Base-by-base conservation (phyloP, 768 basidiomycete species). In the Mycena chlorophos region DNA sequence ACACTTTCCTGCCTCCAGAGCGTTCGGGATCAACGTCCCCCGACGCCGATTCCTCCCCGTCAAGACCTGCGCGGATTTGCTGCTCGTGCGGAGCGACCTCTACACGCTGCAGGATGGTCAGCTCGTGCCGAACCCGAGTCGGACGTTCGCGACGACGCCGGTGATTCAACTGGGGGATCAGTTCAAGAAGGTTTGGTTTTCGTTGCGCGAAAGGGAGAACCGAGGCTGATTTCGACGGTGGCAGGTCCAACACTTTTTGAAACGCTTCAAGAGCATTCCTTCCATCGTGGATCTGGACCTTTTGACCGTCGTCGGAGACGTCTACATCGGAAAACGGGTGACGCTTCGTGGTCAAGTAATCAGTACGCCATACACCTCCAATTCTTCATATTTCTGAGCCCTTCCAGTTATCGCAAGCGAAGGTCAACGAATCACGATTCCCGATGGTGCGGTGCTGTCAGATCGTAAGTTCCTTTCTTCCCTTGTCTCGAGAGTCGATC, bases 141-240 rank as follows among this genome's bases (percentile, higher is more conserved):
- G 91, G 62, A 88, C 92, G 85, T 94, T 94, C 65, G 83, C 80
- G 63, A 88, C 84, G n/a, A 86, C 91, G n/a, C 96, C 94, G 16
- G 93, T 96, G 47, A 91, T 98, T 80, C 96, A 97, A 77, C 85
- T 97, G 39, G 94, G 94, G 37, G 92, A 94, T 71, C 89, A 91
- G 69, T 97, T 98, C 85, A 97, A 94, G 81, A 95, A 92, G 84
- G 89, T 91, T 56, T 39, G 68, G 13, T 25, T 51, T 22, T 28
- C 8, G 19, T 46, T 45, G 19, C 46, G 30, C 22, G 14, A n/a
- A 0, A 13, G 31, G 38, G 25, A 16, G 30, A 56, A 31, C 19
- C 17, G 19, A 27, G 51, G 25, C 43, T 30, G 50, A 42, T 8
- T 42, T 42, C 27, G 43, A 30, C 31, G 30, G 19, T 3, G 45